Percentiles rank a stretch among this genome's conserved stretches.
phyloP scores from a whole-genome alignment of 768 basidiomycete genomes.

The Strobilomyces dryophilus region DNA sequence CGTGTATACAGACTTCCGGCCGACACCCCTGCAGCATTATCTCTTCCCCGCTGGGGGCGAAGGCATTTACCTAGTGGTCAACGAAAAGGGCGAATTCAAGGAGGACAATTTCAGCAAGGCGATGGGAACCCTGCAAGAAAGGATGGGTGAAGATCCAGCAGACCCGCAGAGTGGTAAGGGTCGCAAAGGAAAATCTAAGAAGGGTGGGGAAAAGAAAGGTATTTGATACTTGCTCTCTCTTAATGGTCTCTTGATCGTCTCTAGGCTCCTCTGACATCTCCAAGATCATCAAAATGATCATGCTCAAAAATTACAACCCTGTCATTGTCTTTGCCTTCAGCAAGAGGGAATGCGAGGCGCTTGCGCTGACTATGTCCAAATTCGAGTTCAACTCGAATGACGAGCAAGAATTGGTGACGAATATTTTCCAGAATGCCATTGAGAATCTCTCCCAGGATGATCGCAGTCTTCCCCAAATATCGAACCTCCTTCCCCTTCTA shows the following conservation, averaged over 20 bases:
- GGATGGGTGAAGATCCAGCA: conserved; percentile 86
- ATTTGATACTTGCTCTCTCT: neutral
- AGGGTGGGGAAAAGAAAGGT: conserved; percentile 95
- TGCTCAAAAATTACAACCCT: conserved; percentile 95
- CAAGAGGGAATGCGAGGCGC: conserved; percentile 94
- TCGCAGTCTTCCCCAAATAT: conserved; percentile 87
- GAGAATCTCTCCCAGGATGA: conserved; percentile 84
- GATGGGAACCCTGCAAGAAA: conserved; percentile 89
- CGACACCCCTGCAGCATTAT: conserved; percentile 97
- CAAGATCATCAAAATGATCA: conserved; percentile 98
- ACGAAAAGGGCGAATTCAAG: conserved; percentile 94
- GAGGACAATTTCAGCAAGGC: conserved; percentile 98
- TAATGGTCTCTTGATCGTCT: conserved; percentile 8
- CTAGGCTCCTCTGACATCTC: conserved; percentile 89
- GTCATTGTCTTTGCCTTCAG: conserved; percentile 99
- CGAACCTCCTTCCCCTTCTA: conserved; percentile 86
- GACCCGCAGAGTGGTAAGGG: conserved; percentile 82
- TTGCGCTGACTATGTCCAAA: conserved; percentile 91
- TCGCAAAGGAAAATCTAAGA: conserved; percentile 87
- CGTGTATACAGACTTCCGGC: conserved; percentile 98
- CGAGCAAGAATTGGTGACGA: conserved; percentile 81
- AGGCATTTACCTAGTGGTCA: conserved; percentile 97
- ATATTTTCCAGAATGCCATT: conserved; percentile 94
- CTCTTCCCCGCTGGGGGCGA: conserved; percentile 96
- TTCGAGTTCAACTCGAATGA: conserved; percentile 92